Base-by-base conservation (phyloP, 208 protist species). In the Acanthamoeba lenticulata region DNA sequence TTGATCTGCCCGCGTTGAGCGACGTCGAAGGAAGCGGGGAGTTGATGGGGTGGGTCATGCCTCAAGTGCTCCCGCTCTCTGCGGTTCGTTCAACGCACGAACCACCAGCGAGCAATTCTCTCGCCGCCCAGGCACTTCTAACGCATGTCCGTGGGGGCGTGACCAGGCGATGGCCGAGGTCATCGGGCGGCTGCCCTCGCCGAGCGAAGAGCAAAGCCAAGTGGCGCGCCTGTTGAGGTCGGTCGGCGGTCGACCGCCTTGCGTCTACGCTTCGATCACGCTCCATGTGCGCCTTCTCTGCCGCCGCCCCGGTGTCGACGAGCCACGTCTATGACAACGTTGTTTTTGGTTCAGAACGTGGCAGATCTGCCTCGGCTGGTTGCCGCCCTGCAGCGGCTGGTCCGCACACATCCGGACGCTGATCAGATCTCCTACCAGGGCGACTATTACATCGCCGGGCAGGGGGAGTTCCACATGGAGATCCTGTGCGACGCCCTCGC, bases 401-500 rank as follows among this genome's bases (percentile, higher is more conserved):
- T 32, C 19, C 15, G 69, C 40, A 79, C 36, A 1, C 15, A 19
- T 11, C 24, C 36, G 5, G 60, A 7, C 60, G 9, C 4, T 0
- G 3, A 9, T 24, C 17, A 3, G 15, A 13, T 99, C 93, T n/a
- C n/a, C 1, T 34, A 19, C 29, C 24, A 36, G 5, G 60, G 27
- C 60, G 9, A 7, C 0, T 5, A 9, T 24, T 44, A 3, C 36
- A 13, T 99, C 93, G 99, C 99, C 45, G 99, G 99, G 97, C 99
- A 98, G 72, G 99, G 99, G 97, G 99, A 99, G 97, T 98, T 99
- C 34, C 99, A 99, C 95, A 97, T 99, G 86, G 99, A 99, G 96
- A 99, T 99, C 94, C 99, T 99, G 97, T 93, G 99, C 72, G 99
- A 99, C 97, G 99, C 99, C 98, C 97, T 99, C 2, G 24, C 69